phyloP scores from a whole-genome alignment of 257 asterid species.

The Galeopsis tetrahit region DNA sequence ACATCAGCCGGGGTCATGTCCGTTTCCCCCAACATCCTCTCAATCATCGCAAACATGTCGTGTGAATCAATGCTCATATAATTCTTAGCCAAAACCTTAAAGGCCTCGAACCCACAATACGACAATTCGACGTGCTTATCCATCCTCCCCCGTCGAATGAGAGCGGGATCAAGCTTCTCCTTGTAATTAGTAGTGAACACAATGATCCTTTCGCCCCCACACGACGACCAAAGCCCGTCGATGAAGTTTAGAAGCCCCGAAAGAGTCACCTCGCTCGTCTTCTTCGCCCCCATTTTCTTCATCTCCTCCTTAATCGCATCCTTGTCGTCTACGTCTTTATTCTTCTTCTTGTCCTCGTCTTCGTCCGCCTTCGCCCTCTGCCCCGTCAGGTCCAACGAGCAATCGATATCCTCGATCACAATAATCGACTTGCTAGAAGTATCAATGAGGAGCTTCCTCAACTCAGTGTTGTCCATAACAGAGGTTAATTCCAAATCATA shows the following conservation, averaged over 20 bases:
- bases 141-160: constrained; percentile 67
- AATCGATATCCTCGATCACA: constrained; percentile 61
- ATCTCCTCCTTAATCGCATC: constrained; percentile 26
- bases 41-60: constrained; percentile 39
- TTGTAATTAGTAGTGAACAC: constrained; percentile 64
- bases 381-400: constrained; percentile 56
- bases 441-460: constrained; percentile 50
- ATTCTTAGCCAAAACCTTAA: constrained; percentile 43
- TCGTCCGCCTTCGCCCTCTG: constrained; percentile 43
- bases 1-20: constrained; percentile 40
- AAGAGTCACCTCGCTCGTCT: constrained; percentile 50
- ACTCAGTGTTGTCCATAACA: constrained; percentile 53
- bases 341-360: background rate
- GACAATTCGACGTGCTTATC: constrained; percentile 59
- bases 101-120: constrained; percentile 53
- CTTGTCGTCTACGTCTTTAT: constrained; percentile 26
- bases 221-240: constrained; percentile 72
- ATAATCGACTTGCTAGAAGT: constrained; percentile 49
- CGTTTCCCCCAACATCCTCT: constrained; percentile 41
- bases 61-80: constrained; percentile 37
- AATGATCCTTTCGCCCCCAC: constrained; percentile 59
- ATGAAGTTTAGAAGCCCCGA: constrained; percentile 72
- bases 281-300: constrained; percentile 39
- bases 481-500: constrained; percentile 55
- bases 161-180: constrained; percentile 64